Evolutionary conservation across 1,139 yeast species (phyloP), one percentile per base, ranked within the genome.

Genomic region (Kodamaea ohmeri): DNA sequence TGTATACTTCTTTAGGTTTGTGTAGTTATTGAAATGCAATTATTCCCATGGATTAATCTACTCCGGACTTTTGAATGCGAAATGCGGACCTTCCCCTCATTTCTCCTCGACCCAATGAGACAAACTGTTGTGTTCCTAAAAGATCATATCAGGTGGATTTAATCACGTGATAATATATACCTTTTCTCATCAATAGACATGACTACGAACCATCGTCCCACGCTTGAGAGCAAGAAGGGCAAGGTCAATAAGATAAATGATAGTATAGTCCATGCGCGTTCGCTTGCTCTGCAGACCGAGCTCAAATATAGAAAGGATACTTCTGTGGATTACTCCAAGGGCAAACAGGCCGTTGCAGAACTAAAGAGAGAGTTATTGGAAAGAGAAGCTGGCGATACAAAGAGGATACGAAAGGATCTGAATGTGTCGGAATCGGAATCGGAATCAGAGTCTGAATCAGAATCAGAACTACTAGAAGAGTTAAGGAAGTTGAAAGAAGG

Each of bases 171-270:
- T 6, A 6, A 6, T n/a, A 24, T 11, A 4, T 27, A 4, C 8
- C 11, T 27, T 15, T 8, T 20, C 17, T 27, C 8, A 11, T 7
- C 4, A 27, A 15, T 3, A 12, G 12, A n/a, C 8, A 87, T 87
- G 96, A 84, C 95, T 1, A 83, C 95, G 2, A 92, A 94, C 35
- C 96, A 87, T 55, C 73, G 95, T 56, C 96, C 97, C 0, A 87
- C 95, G 6, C 72, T 87, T 45, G 96, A 89, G 53, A 86, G 92
- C 43, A 89, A 95, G 41, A 73, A 80, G 50, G 97, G 96, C 4
- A 77, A 76, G 48, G 67, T 65, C 21, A 61, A 72, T 37, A 51
- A 52, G 2, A 67, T 71, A 18, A 44, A 48, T 12, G 67, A 67
- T 38, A 57, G 75, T 30, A 85, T 82, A 9, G 59, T 68, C 11